Conservation (phyloP, 225 moss, liverwort and hornwort species). For the Rhytidiadelphus loreus region DNA sequence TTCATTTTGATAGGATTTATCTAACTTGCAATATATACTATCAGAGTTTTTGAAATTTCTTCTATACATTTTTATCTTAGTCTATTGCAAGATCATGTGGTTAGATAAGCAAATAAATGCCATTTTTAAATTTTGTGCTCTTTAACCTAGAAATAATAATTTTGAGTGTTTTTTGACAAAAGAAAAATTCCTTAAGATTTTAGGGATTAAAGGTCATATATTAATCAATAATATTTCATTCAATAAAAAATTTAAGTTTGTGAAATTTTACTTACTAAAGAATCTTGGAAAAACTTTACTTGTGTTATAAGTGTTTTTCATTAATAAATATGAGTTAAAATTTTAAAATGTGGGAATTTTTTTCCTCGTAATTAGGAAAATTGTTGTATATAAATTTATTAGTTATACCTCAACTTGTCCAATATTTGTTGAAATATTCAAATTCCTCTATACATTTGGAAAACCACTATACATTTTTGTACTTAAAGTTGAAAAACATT, state of each 20-base stretch:
- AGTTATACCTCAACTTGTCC: accelerated
- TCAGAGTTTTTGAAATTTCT: not conserved
- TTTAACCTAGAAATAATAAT: not conserved
- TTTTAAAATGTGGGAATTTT: not conserved
- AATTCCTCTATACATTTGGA: not conserved
- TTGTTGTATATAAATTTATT: too few species aligned
- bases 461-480: not conserved
- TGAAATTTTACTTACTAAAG: not conserved
- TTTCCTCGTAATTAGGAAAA: not conserved
- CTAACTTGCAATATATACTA: accelerated
- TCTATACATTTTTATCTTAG: not conserved
- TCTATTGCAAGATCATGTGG: not conserved
- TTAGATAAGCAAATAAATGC: not conserved
- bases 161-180: not conserved
- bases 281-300: not conserved
- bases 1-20: not conserved
- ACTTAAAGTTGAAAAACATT: not conserved
- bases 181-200: accelerated
- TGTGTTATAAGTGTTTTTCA: not conserved
- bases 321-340: not conserved
- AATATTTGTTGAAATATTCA: not conserved
- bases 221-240: not conserved
- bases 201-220: not conserved
- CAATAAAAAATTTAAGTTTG: not conserved
- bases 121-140: not conserved